Evolutionary conservation across 2,329 filamentous ascomycete species (phyloP), one percentile per base, ranked within the genome.

Genomic region (Aspergillus fischeri): DNA sequence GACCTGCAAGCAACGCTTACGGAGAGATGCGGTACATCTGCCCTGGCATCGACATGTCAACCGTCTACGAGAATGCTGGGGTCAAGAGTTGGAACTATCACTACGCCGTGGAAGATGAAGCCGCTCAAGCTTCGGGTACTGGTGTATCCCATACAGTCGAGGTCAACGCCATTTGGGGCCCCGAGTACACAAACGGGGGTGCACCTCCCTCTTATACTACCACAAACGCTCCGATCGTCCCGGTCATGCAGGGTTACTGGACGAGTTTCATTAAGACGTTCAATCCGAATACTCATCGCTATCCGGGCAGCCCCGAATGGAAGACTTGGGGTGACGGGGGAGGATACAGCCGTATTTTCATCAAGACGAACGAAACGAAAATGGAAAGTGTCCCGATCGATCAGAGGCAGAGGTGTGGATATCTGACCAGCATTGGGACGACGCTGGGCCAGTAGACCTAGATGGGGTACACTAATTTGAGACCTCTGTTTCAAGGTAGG

Each of bases 81-180:
- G 44, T 35, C 27, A 68, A 20, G 1, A 83, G 80, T 25, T 92
- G 83, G 81, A 87, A 85, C 67, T 92, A 92, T 69, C 83, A 83
- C 45, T 90, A 86, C 75, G 82, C 87, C 55, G 88, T 91, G 3
- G 75, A 83, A 45, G 87, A 90, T 59, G 80, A 82, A 0, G 64
- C 66, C 0, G 76, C 83, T 49, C 73, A 83, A 24, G 75, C 74
- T 0, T 66, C 73, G 2, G 88, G 88, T 1, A 67, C 80, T 1
- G 89, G 89, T 0, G 86, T 89, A 0, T 80, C 82, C 6, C 89
- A 92, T 64, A 87, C 84, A 0, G 80, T 85, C 8, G 89, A 92
- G 67, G 61, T 85, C 0, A 80, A 82, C 51, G 86, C 87, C 0
- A 84, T 92, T 52, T 91, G 85, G 76, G 88, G 88, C 0, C 83